Percentiles rank a stretch among this genome's conserved stretches.
These are phyloP conservation scores for Globisporangium perplexum DNA, from an alignment of 352 stramenopile genomes.

Conservation along the genomic window DNA sequence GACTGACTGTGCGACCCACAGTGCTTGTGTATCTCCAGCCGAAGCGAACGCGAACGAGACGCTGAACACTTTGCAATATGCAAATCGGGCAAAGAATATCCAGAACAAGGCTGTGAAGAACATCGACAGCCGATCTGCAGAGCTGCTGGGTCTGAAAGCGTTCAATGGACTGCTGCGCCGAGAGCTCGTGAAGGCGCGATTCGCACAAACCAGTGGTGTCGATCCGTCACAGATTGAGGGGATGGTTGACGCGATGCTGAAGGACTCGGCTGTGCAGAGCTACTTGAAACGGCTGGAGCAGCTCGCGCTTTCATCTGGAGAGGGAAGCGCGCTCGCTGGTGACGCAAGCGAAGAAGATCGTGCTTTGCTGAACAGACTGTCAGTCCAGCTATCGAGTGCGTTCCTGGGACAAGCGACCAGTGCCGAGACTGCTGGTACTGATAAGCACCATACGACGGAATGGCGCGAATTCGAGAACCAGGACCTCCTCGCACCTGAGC, in stretches of 20 bases:
- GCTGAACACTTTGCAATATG: slow-evolving; percentile 83
- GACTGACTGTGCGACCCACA: slow-evolving; percentile 15
- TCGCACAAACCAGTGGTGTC: slow-evolving; percentile 16
- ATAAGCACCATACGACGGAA: background rate
- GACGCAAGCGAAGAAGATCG: slow-evolving; percentile 3
- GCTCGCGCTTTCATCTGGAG: slow-evolving; percentile 18
- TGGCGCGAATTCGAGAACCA: slow-evolving; percentile 17
- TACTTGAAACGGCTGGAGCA: slow-evolving; percentile 60
- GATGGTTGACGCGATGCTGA: slow-evolving; percentile 31
- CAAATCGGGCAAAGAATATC: slow-evolving; percentile 85
- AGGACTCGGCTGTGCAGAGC: slow-evolving; percentile 37
- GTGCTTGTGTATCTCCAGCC: slow-evolving; percentile 79
- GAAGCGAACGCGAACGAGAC: slow-evolving; percentile 65
- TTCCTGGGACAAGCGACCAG: background rate
- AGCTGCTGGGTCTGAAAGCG: slow-evolving; percentile 61
- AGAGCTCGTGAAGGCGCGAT: slow-evolving; percentile 59
- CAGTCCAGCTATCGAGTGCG: slow-evolving; percentile 6
- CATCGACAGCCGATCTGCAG: slow-evolving; percentile 70
- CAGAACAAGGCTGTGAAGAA: slow-evolving; percentile 90
- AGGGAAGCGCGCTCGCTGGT: background rate
- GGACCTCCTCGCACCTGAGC: slow-evolving; percentile 28
- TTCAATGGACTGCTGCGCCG: slow-evolving; percentile 62
- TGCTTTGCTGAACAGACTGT: slow-evolving; percentile 2
- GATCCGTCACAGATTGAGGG: background rate
- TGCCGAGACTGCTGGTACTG: background rate